phyloP scores from a whole-genome alignment of 306 rosid species.

The Casuarina glauca region DNA sequence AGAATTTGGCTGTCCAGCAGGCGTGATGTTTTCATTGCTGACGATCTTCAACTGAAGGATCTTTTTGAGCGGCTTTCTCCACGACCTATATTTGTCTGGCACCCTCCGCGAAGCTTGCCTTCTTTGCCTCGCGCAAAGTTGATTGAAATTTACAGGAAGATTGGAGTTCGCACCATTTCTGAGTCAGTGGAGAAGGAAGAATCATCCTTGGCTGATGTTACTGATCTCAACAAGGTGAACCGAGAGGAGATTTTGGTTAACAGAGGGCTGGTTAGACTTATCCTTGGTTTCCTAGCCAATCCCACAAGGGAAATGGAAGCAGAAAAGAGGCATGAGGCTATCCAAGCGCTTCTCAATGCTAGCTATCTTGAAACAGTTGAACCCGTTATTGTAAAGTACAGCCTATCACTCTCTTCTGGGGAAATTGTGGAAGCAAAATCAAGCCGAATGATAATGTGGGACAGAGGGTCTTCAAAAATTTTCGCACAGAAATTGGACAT shows the following conservation, averaged over 20 bases:
- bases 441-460: conserved; percentile 48
- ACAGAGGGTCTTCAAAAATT: conserved; percentile 35
- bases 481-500: conserved; percentile 38
- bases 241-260: conserved; percentile 28
- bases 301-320: conserved; percentile 54
- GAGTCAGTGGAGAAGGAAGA: conserved; percentile 52
- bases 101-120: conserved; percentile 47
- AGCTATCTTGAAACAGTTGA: conserved; percentile 40
- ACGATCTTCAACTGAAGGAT: conserved; percentile 62
- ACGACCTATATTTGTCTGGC: conserved; percentile 65
- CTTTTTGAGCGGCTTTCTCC: conserved; percentile 43
- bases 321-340: conserved; percentile 52
- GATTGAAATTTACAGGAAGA: conserved; percentile 47
- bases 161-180: conserved; percentile 62
- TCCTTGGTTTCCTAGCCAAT: conserved; percentile 65
- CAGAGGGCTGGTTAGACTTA: conserved; percentile 51
- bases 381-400: conserved; percentile 47
- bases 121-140: conserved; percentile 33
- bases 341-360: conserved; percentile 42
- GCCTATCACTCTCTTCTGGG: conserved; percentile 40
- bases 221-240: conserved; percentile 19
- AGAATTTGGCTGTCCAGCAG: conserved; percentile 44
- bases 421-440: conserved; percentile 24
- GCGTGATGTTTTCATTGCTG: conserved; percentile 55
- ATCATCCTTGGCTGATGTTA: conserved; percentile 17